Evolutionary conservation across 1,284 basidiomycete species (phyloP), one percentile per base, ranked within the genome.

Genomic region (Apiotrichum siamense): DNA sequence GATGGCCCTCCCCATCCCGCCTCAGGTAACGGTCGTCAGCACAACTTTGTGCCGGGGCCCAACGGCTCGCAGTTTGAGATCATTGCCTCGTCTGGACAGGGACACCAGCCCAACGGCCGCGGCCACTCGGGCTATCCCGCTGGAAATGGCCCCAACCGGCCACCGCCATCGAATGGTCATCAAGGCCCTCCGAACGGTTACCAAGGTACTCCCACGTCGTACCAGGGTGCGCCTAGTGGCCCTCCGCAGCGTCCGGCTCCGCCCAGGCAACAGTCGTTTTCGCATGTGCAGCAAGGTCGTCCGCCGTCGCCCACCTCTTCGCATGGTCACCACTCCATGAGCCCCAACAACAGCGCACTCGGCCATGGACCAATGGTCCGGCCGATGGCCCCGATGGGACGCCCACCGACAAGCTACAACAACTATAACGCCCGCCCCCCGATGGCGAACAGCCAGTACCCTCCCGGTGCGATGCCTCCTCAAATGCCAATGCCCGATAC

Each of bases 251-350:
- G 47, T 2, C 40, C 47, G 15, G 31, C 38, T n/a, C 32, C 32
- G 7, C 20, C 29, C 17, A 33, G 29, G 32, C 32, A 49, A 13
- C 13, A 29, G 6, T 41, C 46, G 31, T 24, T 24, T 9, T 38
- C 37, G 11, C 21, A 37, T 31, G 23, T 33, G 40, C 47, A 49
- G 40, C 18, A 31, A 9, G 41, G 41, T 13, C 26, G 47, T 10
- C 32, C 41, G 25, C 40, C 32, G n/a, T 49, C 48, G n/a, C 48
- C 48, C 9, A 42, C 35, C 7, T 49, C 48, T 18, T 49, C 48
- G 17, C 48, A 49, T 20, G 48, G 48, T n/a, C 47, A 47, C 35
- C 33, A 24, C 21, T 24, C 42, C 17, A 43, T 43, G 41, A 43
- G 29, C 29, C 15, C 25, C 11, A 26, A 7, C 18, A 32, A 12